Percentiles rank a stretch among this genome's conserved stretches.
Evolutionary conservation across 2,329 filamentous ascomycete genomes (phyloP).

Genomic region (Ceratocystiopsis sp.): DNA sequence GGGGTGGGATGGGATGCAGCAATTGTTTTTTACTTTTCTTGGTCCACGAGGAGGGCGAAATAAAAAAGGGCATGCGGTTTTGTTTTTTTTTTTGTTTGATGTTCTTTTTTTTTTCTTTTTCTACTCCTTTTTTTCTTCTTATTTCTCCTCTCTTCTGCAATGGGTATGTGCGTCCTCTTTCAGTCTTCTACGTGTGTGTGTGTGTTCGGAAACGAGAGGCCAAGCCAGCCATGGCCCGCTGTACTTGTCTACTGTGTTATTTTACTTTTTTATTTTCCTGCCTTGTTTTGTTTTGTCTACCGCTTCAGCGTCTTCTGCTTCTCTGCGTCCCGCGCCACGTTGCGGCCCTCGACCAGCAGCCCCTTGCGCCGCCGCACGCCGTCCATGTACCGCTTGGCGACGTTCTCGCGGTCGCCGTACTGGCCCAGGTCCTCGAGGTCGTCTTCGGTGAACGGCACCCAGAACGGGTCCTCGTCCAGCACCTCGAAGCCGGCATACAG

Average conservation of each 20-base stretch:
- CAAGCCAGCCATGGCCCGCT: no score
- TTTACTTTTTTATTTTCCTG: background rate
- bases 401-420: conserved; percentile 83
- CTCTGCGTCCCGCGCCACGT: conserved; percentile 72
- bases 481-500: conserved; percentile 88
- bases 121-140: background rate
- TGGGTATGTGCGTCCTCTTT: background rate
- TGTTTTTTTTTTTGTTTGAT: background rate
- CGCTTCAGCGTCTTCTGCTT: conserved; percentile 65
- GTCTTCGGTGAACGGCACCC: conserved; percentile 93
- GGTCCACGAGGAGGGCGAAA: no score
- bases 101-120: background rate
- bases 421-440: conserved; percentile 93
- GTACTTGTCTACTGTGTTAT: no score
- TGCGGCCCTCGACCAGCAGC: conserved; percentile 60
- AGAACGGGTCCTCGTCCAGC: conserved; percentile 90
- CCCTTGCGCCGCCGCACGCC: conserved; percentile 75
- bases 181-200: background rate
- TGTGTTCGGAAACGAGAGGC: no score
- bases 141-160: background rate
- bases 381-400: conserved; percentile 94
- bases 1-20: background rate
- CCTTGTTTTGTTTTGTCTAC: conserved; percentile 15
- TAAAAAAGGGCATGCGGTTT: conserved; percentile 1
- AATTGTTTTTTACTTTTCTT: background rate